Conservation (phyloP, 2,329 filamentous ascomycete species). For the Talaromyces sp. region DNA sequence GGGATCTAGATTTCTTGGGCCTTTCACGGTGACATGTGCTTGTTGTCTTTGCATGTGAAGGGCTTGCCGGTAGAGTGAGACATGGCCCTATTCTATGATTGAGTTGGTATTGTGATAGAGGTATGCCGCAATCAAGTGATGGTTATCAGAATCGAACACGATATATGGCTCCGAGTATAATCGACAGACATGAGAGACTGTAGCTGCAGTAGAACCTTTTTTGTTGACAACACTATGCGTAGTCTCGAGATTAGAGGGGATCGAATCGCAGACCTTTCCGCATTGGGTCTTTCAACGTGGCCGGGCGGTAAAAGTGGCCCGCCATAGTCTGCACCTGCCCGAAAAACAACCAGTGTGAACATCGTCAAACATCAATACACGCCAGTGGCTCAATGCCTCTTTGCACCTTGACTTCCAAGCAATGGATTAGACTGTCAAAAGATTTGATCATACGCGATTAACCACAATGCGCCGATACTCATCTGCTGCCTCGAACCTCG, state of each 20-base stretch:
- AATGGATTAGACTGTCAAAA: background rate
- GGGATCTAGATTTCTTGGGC: background rate
- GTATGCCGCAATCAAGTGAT: background rate
- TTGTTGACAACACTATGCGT: too few relatives aligned
- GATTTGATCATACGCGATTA: background rate
- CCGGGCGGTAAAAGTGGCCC: background rate
- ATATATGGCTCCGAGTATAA: too few relatives aligned
- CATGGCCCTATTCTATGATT: background rate
- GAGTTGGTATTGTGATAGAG: background rate
- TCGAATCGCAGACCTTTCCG: background rate
- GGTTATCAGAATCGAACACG: background rate
- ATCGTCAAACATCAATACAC: background rate
- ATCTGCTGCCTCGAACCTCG: background rate
- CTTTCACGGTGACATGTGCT: background rate
- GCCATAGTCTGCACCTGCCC: background rate
- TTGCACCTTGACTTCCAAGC: too few relatives aligned
- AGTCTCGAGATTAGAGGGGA: background rate
- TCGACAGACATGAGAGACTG: too few relatives aligned
- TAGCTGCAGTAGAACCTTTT: too few relatives aligned
- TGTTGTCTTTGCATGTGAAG: background rate
- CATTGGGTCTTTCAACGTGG: background rate
- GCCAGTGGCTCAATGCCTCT: background rate
- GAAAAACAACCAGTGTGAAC: background rate
- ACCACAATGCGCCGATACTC: constrained; percentile 11
- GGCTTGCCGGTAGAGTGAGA: background rate